Evolutionary conservation across 2,329 filamentous ascomycete species (phyloP), one percentile per base, ranked within the genome.

Genomic region (Zasmidium citrigriseum): DNA sequence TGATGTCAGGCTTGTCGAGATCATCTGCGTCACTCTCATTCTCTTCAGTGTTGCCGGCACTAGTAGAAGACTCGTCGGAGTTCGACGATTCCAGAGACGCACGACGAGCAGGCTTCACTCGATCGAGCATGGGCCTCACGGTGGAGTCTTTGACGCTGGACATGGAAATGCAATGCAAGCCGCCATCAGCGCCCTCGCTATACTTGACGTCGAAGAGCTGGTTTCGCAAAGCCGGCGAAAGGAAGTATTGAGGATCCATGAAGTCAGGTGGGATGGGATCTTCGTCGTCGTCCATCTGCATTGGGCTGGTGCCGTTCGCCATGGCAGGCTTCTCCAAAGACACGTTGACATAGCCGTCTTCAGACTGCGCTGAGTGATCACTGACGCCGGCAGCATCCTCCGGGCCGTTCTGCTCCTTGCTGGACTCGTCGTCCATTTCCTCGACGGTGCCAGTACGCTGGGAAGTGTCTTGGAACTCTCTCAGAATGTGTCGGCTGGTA

Each of bases 281-380:
- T 27, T 58, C 55, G 12, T 61, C 60, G 10, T 57, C 52, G 21
- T 57, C 55, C 22, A 57, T 52, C 20, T 52, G 48, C 55, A 57
- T 57, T 2, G 55, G 48, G 49, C 55, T 57, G 24, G 38, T 49
- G 41, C 48, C 55, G n/a, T 57, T 57, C 45, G 24, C 25, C 3
- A 23, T 23, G 16, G 34, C 56, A 61, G 49, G 46, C 46, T 91
- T 88, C 54, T 86, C 87, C 88, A 97, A 93, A 0, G 89, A 90
- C 16, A 99, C 87, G 70, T 97, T 90, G 4, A 98, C 90, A 68
- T 97, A 86, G 61, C 91, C 91, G 61, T 97, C 93, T 72, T 97
- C 93, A 10, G 91, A 90, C 71, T 93, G 88, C 1, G 96, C 84
- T 2, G 93, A 96, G 24, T 86, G 83, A 46, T 91, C 88, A 58